Evolutionary conservation across 2,329 filamentous ascomycete species (phyloP).

Genomic region (Teratosphaeria viscida): DNA sequence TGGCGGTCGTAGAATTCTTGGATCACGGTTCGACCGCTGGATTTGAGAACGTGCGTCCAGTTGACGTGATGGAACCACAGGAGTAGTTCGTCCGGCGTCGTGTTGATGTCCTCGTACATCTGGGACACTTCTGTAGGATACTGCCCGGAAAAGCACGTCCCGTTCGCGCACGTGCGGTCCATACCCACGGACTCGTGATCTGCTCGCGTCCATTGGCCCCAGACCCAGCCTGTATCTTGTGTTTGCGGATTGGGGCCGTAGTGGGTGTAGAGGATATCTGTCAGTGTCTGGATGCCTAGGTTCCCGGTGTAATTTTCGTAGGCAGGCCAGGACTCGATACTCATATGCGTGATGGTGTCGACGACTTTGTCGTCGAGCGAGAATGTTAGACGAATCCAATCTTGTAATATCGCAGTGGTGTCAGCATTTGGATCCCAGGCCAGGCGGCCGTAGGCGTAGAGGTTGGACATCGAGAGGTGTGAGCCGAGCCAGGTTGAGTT

Average conservation of each 20-base stretch:
- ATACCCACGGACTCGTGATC: conserved; percentile 52
- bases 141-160: conserved; percentile 55
- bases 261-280: conserved; percentile 56
- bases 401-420: conserved; percentile 43
- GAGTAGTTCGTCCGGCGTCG: conserved; percentile 56
- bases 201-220: conserved; percentile 64
- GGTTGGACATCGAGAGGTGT: conserved; percentile 59
- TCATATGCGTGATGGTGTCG: conserved; percentile 50
- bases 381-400: conserved; percentile 62
- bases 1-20: conserved; percentile 58
- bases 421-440: conserved; percentile 52
- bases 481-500: conserved; percentile 60
- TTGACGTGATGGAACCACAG: conserved; percentile 67
- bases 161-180: conserved; percentile 59
- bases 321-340: conserved; percentile 58
- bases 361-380: conserved; percentile 44
- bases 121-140: conserved; percentile 52
- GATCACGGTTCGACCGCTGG: conserved; percentile 53
- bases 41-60: conserved; percentile 52
- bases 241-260: conserved; percentile 58
- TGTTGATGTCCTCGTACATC: conserved; percentile 49
- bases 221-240: conserved; percentile 52
- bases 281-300: conserved; percentile 58
- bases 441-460: conserved; percentile 58
- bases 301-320: conserved; percentile 65